Base-by-base conservation (phyloP, 257 asterid species). In the Echium plantagineum region DNA sequence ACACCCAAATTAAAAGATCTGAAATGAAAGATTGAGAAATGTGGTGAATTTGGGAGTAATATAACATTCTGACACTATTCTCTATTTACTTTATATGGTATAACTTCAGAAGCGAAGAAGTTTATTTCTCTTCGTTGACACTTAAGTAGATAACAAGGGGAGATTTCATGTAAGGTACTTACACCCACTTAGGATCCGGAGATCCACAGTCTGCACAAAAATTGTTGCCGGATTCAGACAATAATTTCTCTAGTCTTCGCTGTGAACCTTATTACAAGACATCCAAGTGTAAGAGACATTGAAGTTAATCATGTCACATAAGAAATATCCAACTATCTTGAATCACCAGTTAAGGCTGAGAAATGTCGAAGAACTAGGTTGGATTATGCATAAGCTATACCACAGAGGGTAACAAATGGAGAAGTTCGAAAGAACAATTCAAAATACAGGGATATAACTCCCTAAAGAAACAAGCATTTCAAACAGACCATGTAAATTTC, bases 181-280 rank as follows among this genome's bases (percentile, higher is more conserved):
- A 89, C 97, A 86, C 93, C 97, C 97, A 90, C 80, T 85, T 87
- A 31, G 97, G 97, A 78, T 90, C 86, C 63, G 85, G 85, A 61
- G 94, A 63, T 64, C 94, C 97, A 75, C 97, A 90, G 66, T 90
- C 97, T 49, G 97, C 94, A 75, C 97, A 90, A 15, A 76, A 61
- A 65, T 65, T 72, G 68, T 90, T 90, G 24, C 94, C 90, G 6
- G 76, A 76, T 80, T 84, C 95, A 63, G 73, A 55, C 72, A 81
- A 60, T 68, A 90, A 59, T 80, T 67, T 74, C 83, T 78, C 77
- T 57, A 90, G 83, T 82, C 90, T 83, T 68, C 51, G 66, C 56
- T 61, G 80, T 35, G 97, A 77, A 74, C 69, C 96, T 90, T 68
- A 67, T 61, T 4, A 32, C 7, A 16, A 52, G 17, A 54, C 15